These are phyloP conservation scores for Diplocarpon rosae DNA, from an alignment of 2,329 filamentous ascomycete species.

Conservation along the genomic window DNA sequence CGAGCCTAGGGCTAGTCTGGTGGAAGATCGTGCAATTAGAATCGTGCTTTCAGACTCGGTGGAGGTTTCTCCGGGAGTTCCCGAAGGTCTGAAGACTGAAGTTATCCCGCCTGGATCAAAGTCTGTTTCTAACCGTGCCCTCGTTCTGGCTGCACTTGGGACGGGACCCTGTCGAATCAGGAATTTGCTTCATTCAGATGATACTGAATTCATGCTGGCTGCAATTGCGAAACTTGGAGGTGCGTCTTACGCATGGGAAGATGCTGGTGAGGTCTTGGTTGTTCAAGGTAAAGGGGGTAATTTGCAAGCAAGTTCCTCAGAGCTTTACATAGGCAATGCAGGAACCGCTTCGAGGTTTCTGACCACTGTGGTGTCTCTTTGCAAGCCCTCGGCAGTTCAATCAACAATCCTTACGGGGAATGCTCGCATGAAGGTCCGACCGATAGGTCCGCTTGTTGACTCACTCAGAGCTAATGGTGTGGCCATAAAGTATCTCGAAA, in stretches of 20 bases:
- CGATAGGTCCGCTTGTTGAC: constrained; percentile 87
- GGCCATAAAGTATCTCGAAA: constrained; percentile 75
- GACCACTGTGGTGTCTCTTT: constrained; percentile 81
- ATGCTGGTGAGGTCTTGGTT: constrained; percentile 81
- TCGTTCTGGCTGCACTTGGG: constrained; percentile 87
- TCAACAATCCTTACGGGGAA: constrained; percentile 86
- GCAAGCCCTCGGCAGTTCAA: constrained; percentile 50
- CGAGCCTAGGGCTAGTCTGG: constrained; percentile 78
- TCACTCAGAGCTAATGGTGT: constrained; percentile 80
- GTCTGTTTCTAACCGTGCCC: constrained; percentile 90
- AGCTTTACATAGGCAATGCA: constrained; percentile 90
- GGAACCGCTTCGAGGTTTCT: constrained; percentile 93
- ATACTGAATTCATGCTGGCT: constrained; percentile 93
- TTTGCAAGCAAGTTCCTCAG: constrained; percentile 61
- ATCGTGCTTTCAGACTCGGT: constrained; percentile 74
- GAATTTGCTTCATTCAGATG: constrained; percentile 91
- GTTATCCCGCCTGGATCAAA: constrained; percentile 92
- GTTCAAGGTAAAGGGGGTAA: constrained; percentile 86
- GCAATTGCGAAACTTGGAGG: constrained; percentile 78
- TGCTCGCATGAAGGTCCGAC: constrained; percentile 88
- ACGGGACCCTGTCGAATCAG: constrained; percentile 77
- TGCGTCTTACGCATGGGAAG: constrained; percentile 86
- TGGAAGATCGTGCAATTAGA: constrained; percentile 76
- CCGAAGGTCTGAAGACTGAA: constrained; percentile 52
- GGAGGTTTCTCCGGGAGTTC: constrained; percentile 61